Percentiles rank a stretch among this genome's conserved stretches.
These are phyloP conservation scores for Pythium dissotocum DNA, from an alignment of 352 stramenopile genomes.

Conservation along the genomic window DNA sequence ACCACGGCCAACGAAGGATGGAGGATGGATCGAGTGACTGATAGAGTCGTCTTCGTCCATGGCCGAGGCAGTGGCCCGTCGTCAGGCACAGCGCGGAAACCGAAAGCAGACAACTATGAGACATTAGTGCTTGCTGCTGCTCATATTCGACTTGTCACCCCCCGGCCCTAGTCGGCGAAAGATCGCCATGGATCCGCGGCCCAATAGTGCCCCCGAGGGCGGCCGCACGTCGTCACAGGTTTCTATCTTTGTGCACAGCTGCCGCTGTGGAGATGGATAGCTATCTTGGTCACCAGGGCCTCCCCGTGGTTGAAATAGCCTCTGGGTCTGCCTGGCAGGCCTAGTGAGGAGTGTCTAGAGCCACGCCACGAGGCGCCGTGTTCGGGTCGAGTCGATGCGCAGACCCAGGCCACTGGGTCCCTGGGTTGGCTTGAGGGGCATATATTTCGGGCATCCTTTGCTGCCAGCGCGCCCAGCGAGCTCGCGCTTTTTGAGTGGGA, in stretches of 20 bases:
- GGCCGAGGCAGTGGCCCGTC: too few relatives aligned
- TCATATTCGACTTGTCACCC: not conserved
- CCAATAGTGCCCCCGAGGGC: constrained; percentile 2
- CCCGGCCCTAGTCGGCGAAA: too few relatives aligned
- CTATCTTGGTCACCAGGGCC: constrained; percentile 8
- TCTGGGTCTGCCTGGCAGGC: not conserved
- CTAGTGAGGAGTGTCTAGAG: not conserved
- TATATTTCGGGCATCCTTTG: constrained; percentile 15
- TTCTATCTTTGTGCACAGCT: constrained; percentile 14
- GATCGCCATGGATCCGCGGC: not conserved
- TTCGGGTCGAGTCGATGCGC: not conserved
- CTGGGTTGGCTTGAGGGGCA: not conserved
- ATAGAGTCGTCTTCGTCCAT: not conserved
- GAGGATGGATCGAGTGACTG: too few relatives aligned
- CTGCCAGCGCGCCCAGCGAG: not conserved
- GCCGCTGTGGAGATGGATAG: not conserved
- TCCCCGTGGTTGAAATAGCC: constrained; percentile 2
- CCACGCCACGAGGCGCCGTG: not conserved
- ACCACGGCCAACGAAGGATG: too few relatives aligned
- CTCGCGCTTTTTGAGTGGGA: not conserved
- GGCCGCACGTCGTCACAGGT: constrained; percentile 10
- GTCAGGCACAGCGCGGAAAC: not conserved
- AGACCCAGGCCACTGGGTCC: too few relatives aligned
- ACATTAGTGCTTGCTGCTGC: too few relatives aligned
- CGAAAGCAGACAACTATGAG: not conserved